Base-by-base conservation (phyloP, 768 basidiomycete species). In the Russula emetica region DNA sequence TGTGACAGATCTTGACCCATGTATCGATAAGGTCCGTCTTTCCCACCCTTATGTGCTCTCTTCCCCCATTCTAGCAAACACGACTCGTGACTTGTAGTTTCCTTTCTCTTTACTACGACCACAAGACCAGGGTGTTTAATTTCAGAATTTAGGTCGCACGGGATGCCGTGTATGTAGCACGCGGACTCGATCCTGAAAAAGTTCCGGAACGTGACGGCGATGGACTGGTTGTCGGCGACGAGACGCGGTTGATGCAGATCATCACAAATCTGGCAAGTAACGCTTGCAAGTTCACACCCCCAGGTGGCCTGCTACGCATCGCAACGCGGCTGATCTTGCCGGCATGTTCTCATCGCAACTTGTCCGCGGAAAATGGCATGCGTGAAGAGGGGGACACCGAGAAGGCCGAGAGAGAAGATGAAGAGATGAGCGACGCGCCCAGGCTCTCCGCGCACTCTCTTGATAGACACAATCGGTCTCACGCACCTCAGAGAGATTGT, bases 211-310 rank as follows among this genome's bases (percentile, higher is more conserved):
- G 82, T 1, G 77, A 79, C 51, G 80, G 80, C 20, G 81, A 85
- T 61, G 88, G 87, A 0, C 76, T 88, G 55, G 91, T 95, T 44
- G 83, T 89, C 16, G 92, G 92, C 28, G 91, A 95, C 71, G 91
- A 93, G 70, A 86, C 87, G 52, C 83, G 92, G 16, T 72, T 93
- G 56, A 80, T 90, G 69, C 90, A 92, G 74, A 85, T 92, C 58
- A 81, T 88, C 72, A 92, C 88, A 54, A 94, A 94, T 72, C 83
- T 95, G 52, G 86, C 90, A 6, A 90, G 87, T 68, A 91, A 91
- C 67, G 89, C 88, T 6, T 88, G 87, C 74, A 91, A 90, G 72
- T 92, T 90, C 68, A 91, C 89, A 1, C 83, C 85, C 2, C 70
- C 82, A 0, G 89, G 88, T 11, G 88, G 89, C 1, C 82, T 80